phyloP scores from a whole-genome alignment of 208 protist genomes.

The Trypanosoma boissoni region DNA sequence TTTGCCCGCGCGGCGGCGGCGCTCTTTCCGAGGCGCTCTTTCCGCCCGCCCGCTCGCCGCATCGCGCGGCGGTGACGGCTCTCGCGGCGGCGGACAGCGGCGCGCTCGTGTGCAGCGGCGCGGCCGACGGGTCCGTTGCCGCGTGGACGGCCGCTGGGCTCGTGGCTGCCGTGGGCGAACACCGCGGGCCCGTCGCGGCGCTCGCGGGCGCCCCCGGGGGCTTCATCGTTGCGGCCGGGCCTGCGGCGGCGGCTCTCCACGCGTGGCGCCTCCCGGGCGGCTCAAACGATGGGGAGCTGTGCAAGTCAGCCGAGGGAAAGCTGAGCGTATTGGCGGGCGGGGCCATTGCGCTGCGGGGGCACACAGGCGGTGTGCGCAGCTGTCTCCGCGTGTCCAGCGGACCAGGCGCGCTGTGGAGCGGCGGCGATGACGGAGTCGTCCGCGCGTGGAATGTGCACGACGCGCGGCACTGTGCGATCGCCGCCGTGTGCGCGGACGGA shows the following conservation, averaged over 20 bases:
- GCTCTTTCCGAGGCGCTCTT: too few species aligned
- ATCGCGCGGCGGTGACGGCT: constrained; percentile 1
- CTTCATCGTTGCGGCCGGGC: constrained; percentile 10
- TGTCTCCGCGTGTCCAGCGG: background rate
- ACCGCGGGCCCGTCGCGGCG: constrained; percentile 5
- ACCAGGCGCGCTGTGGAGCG: constrained; percentile 11
- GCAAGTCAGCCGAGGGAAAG: too few species aligned
- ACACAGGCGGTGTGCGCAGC: constrained; percentile 15
- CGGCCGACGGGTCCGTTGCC: constrained; percentile 3
- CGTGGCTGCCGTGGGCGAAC: constrained; percentile 3
- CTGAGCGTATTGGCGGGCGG: background rate
- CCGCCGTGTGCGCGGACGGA: background rate
- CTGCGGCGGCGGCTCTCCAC: constrained; percentile 4
- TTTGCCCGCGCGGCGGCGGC: too few species aligned
- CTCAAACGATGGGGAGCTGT: too few species aligned
- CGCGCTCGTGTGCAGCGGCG: constrained; percentile 13
- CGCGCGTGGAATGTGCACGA: constrained; percentile 17
- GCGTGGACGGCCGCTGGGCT: constrained; percentile 7
- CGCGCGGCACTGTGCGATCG: constrained; percentile 8
- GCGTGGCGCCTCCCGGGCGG: constrained; percentile 7
- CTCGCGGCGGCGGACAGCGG: constrained; percentile 4
- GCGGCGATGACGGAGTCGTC: constrained; percentile 21
- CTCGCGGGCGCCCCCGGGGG: constrained; percentile 1
- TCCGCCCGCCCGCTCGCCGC: too few species aligned
- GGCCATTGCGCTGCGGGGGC: constrained; percentile 8